Evolutionary conservation across 148 eudicot genomes (phyloP), one percentile per base, ranked within the genome.

Genomic region (Rhododendron griersonianum): DNA sequence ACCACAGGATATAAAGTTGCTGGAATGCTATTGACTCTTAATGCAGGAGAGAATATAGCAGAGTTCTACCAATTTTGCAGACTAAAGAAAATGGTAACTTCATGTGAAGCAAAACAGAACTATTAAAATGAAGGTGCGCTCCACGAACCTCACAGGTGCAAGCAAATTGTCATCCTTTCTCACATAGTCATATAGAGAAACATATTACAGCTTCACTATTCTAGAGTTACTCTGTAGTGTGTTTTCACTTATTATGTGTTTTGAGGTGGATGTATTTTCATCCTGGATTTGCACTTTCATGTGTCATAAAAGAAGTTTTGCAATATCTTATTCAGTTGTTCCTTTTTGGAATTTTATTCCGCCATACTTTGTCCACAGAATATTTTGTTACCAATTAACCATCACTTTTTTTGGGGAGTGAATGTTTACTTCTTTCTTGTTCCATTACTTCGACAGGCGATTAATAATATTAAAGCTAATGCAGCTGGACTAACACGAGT

Each of bases 381-480:
- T 55, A 30, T 55, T 15, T 81, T 16, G 30, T 7, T 48, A 39
- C 25, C 45, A 33, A 14, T 11, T 30, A 67, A 71, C 76, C 19
- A 5, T 14, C 19, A 30, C 76, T 69, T 67, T 67, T 35, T 71
- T 18, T 8, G 45, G 19, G 11, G 18, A 48, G 11, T 48, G 48
- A 50, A 21, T 18, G 15, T 78, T 78, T 39, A 82, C 77, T 48
- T 47, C 10, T 55, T 77, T 75, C 5, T 15, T n/a, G 53, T 84
- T 80, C 78, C 21, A 71, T 35, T 53, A 21, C 67, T 83, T 90
- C 39, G 47, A 73, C 92, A 97, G 98, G 98, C 98, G 41, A 88
- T 93, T 21, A 89, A 91, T 63, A 94, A 91, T 86, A 61, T 94
- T 47, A 95, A 94, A 91, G 96, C 96, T 81, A 92, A 79, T 77